These are phyloP conservation scores for Penicillium ucsense DNA, from an alignment of 495 filamentous ascomycete species.

Conservation along the genomic window DNA sequence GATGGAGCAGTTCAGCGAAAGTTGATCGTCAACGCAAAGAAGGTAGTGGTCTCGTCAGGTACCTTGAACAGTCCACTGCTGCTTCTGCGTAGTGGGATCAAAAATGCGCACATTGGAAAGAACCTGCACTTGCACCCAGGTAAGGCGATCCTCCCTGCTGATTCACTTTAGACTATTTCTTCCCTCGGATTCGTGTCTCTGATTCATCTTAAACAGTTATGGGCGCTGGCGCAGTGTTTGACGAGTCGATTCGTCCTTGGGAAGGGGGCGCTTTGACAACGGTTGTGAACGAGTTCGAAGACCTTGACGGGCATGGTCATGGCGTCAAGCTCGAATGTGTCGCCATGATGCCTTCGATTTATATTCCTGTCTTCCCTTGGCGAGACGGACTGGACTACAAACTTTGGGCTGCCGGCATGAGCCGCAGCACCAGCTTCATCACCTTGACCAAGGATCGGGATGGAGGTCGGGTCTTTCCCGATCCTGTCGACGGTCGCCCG, in stretches of 20 bases:
- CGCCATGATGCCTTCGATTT: slow-evolving; percentile 54
- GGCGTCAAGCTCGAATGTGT: slow-evolving; percentile 70
- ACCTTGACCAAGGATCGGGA: slow-evolving; percentile 62
- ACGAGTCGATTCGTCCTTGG: slow-evolving; percentile 62
- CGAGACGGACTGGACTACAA: slow-evolving; percentile 57
- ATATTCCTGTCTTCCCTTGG: slow-evolving; percentile 54
- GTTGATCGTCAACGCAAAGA: slow-evolving; percentile 69
- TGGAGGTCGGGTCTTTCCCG: slow-evolving; percentile 62
- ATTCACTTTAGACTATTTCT: neutral
- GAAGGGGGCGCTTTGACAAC: slow-evolving; percentile 72
- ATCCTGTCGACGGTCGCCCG: slow-evolving; percentile 54
- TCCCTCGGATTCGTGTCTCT: neutral
- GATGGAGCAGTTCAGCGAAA: slow-evolving; percentile 38
- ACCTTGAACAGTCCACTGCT: slow-evolving; percentile 67
- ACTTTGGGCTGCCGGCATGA: slow-evolving; percentile 46
- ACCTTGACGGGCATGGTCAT: slow-evolving; percentile 72
- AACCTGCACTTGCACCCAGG: slow-evolving; percentile 75
- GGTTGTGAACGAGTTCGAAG: slow-evolving; percentile 67
- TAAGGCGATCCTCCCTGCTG: slow-evolving; percentile 9
- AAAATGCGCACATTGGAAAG: slow-evolving; percentile 75
- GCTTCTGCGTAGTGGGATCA: slow-evolving; percentile 59
- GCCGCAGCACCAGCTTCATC: slow-evolving; percentile 58
- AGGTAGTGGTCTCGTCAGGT: slow-evolving; percentile 68
- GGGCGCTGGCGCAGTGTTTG: slow-evolving; percentile 49
- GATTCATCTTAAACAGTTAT: slow-evolving; percentile 27